Evolutionary conservation across 305 asterid species (phyloP), one percentile per base, ranked within the genome.

Genomic region (Ruellia speciosa): DNA sequence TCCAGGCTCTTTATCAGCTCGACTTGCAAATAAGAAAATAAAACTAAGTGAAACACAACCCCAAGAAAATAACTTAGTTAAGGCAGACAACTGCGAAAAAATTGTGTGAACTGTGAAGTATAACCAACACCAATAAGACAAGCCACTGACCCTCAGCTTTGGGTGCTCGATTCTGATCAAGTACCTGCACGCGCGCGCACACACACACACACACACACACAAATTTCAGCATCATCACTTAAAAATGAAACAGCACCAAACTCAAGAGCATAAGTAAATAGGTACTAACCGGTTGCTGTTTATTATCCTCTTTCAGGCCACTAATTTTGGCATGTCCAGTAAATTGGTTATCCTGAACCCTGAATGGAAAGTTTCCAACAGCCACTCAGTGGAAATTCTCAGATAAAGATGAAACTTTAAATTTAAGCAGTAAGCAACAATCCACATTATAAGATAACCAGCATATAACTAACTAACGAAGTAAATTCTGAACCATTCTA

Each of bases 101-200:
- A 6, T 2, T 43, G 7, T 4, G 19, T 2, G 4, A 47, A 2
- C 6, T 6, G 3, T 3, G 4, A 4, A 46, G 47, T 46, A 7
- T 47, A 15, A 47, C 9, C 18, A 12, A 16, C 19, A 47, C 52
- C 9, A 6, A 47, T 3, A 47, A 47, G 52, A 47, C 19, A 47
- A 5, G 5, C 52, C 7, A 15, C 52, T 47, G 9, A 47, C 52
- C 52, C 20, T 47, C 52, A 14, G 78, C 64, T 69, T 85, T 82
- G 55, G 84, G 77, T 45, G 67, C 60, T 59, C 53, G 80, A 59
- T 76, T 60, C 41, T 58, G 77, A 62, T 80, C 82, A 47, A 65
- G 64, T 46, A 43, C 76, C 98, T 92, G 85, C 72, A 74, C 11
- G n/a, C n/a, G n/a, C n/a, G n/a, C n/a, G n/a, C n/a, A n/a, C n/a